phyloP scores from a whole-genome alignment of 768 basidiomycete species.

The Megacollybia marginata region DNA sequence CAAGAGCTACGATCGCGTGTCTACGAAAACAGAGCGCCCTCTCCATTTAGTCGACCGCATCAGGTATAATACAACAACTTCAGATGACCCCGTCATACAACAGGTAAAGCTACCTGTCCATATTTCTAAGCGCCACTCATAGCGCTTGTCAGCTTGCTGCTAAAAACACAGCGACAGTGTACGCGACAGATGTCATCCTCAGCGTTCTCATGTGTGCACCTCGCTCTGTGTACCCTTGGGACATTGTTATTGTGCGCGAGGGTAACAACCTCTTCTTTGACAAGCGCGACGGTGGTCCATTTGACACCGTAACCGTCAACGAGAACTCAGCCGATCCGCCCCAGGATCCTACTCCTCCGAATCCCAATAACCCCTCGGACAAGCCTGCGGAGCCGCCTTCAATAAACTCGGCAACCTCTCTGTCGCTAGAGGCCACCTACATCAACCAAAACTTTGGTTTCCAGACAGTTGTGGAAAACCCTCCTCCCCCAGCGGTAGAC shows the following conservation, averaged over 20 bases:
- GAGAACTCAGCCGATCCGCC: conserved; percentile 97
- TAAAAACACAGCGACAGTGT: conserved; percentile 78
- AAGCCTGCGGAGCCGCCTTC: conserved; percentile 68
- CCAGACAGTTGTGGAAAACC: conserved; percentile 80
- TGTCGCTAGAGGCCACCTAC: conserved; percentile 96
- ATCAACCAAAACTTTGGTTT: conserved; percentile 99
- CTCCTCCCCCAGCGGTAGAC: conserved; percentile 57
- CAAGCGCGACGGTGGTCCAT: conserved; percentile 95
- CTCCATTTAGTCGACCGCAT: conserved; percentile 91
- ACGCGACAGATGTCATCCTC: conserved; percentile 92
- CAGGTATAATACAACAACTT: conserved; percentile 96
- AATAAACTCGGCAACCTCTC: conserved; percentile 88
- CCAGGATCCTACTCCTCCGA: conserved; percentile 70
- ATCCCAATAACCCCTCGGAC: conserved; percentile 70
- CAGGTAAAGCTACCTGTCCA: conserved; percentile 42
- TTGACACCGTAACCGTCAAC: conserved; percentile 96
- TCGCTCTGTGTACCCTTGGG: conserved; percentile 96
- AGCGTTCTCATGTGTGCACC: conserved; percentile 95
- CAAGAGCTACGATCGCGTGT: conserved; percentile 91
- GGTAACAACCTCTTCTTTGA: conserved; percentile 93
- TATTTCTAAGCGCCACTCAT: conserved; percentile 2
- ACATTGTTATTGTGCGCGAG: conserved; percentile 91
- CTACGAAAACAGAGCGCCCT: conserved; percentile 86
- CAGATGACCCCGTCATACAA: conserved; percentile 95
- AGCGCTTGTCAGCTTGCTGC: conserved; percentile 53